Evolutionary conservation across 352 stramenopile species (phyloP), one percentile per base, ranked within the genome.

Genomic region (Globisporangium cederbergense): DNA sequence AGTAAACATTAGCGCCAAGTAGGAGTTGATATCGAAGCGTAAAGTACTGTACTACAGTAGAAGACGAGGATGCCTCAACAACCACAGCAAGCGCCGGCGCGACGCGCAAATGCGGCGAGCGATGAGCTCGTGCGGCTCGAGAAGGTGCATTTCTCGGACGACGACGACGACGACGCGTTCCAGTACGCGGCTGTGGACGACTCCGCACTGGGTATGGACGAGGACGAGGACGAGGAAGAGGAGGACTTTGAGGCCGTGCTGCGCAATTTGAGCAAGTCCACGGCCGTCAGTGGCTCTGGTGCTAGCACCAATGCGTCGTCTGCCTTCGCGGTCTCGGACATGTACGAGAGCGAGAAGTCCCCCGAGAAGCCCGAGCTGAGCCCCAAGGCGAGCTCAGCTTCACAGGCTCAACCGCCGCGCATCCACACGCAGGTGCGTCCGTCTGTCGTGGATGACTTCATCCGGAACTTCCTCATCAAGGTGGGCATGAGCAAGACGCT

Each of bases 381-480:
- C 18, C 13, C 53, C 5, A 67, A 60, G 20, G 30, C 34, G 25
- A 54, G 32, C 6, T 32, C 58, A 2, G 43, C 36, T 14, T 42
- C 36, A 14, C 36, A 16, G 36, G 36, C 36, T 11, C 36, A 40
- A 10, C 34, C 71, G 28, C 72, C 75, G 7, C 72, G 68, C 2
- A 42, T 80, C 5, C 73, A 91, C 58, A 93, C 84, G 4, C 84
- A 92, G 75, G 78, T 90, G 57, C 76, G 81, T 30, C 93, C 93
- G 6, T 82, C 89, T 0, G 90, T 98, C 11, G 85, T 97, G 28
- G 93, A 98, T 70, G 93, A 98, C 60, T 98, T 98, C 52, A 89
- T 98, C 65, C 88, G 92, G 40, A 98, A 98, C 64, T 98, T 98
- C 68, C 74, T 98, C 51, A 97, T 98, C 72, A 98, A 98, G 66